Evolutionary conservation across 192 early-diverging fungal genomes (phyloP).

Genomic region (Rhizoclosmatium globosum): DNA sequence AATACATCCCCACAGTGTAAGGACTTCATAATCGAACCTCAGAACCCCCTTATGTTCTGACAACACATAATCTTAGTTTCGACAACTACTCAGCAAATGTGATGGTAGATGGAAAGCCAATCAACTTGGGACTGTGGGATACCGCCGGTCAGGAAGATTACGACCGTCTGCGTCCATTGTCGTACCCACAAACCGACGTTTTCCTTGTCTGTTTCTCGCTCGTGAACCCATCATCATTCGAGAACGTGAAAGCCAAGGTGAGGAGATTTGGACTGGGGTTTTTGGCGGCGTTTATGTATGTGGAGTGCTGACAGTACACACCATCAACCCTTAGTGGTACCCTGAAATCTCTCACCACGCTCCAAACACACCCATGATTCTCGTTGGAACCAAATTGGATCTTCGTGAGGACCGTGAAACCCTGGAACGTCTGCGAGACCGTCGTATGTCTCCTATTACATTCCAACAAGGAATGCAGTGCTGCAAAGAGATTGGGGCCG

Average conservation of each 20-base stretch:
- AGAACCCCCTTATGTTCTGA: constrained; percentile 1
- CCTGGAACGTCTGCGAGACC: constrained; percentile 87
- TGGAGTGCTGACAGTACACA: not conserved
- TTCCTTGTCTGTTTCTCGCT: constrained; percentile 98
- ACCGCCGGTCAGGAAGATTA: constrained; percentile 99
- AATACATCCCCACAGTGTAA: constrained; percentile 99
- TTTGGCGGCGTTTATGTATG: not conserved
- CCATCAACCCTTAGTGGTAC: too few species aligned
- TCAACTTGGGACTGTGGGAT: constrained; percentile 98
- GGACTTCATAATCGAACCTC: constrained; percentile 31
- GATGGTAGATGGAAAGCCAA: constrained; percentile 99
- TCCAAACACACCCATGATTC: constrained; percentile 89
- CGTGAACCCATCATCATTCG: constrained; percentile 94
- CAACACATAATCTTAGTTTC: constrained; percentile 66
- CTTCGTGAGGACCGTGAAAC: constrained; percentile 92
- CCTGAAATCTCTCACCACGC: constrained; percentile 97
- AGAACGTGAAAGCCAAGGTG: constrained; percentile 97
- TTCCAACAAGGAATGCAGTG: constrained; percentile 89
- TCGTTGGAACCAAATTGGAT: constrained; percentile 98
- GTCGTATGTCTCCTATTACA: constrained; percentile 86
- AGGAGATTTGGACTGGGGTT: not conserved
- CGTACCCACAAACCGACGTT: constrained; percentile 98
- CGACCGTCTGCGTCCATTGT: constrained; percentile 95
- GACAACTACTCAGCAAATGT: constrained; percentile 99
- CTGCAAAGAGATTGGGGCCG: constrained; percentile 87